These are phyloP conservation scores for Penicillium mononematosum DNA, from an alignment of 495 filamentous ascomycete species.

Conservation along the genomic window DNA sequence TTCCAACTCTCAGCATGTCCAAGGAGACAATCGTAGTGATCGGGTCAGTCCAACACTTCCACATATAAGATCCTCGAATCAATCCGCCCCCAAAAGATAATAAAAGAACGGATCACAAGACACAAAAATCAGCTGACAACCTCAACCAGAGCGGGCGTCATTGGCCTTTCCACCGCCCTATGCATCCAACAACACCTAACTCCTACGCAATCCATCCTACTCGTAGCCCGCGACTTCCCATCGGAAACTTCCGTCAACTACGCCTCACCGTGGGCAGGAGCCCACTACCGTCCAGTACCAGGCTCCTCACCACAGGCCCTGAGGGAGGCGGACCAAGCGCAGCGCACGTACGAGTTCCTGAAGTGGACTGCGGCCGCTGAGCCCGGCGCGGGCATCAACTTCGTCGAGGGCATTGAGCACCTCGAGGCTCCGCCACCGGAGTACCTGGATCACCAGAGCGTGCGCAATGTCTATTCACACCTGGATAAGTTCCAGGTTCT, in stretches of 20 bases:
- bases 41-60: conserved; percentile 32
- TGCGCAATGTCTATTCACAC: conserved; percentile 31
- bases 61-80: not conserved
- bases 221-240: conserved; percentile 59
- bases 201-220: conserved; percentile 43
- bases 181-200: conserved; percentile 44
- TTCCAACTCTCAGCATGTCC: conserved; percentile 18
- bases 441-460: conserved; percentile 37
- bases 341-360: conserved; percentile 53
- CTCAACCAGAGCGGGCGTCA: conserved; percentile 53
- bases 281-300: conserved; percentile 58
- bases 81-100: not conserved
- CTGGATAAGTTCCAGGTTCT: conserved; percentile 48
- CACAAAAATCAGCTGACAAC: conserved; percentile 16
- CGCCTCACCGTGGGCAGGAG: conserved; percentile 65
- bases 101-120: not conserved
- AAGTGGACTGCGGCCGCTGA: conserved; percentile 35
- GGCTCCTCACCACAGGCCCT: conserved; percentile 39
- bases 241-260: conserved; percentile 55
- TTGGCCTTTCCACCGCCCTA: conserved; percentile 55
- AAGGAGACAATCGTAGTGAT: conserved; percentile 45
- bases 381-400: conserved; percentile 53
- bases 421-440: conserved; percentile 50
- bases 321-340: conserved; percentile 50
- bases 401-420: conserved; percentile 57